Base-by-base conservation (phyloP, 2,329 filamentous ascomycete genomes). In the Scedosporium aurantiacum region DNA sequence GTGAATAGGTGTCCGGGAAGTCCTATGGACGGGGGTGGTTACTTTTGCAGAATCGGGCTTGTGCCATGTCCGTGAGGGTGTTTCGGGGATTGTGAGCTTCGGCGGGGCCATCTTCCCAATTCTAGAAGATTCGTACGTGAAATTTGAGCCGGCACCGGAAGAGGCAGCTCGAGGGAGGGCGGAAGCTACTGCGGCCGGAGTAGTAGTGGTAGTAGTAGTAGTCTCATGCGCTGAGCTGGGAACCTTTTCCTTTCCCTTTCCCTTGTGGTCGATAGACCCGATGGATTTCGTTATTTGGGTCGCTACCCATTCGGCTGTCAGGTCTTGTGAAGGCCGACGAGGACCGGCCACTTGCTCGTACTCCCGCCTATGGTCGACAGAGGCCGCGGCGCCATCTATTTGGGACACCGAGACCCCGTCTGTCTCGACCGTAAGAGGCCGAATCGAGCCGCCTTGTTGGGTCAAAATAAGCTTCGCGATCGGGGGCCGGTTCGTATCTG, bases 401-500 rank as follows among this genome's bases (percentile, higher is more conserved):
- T 18, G 45, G 25, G n/a, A 10, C 32, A 40, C n/a, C 8, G 27
- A 18, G 58, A 6, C 58, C 10, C 3, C 14, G n/a, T n/a, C 43
- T 21, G 40, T n/a, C 32, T 47, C 5, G 37, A 45, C 47, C 18
- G 21, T 18, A 37, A 37, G 32, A 41, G 1, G 45, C 28, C 16
- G 4, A 5, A 57, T 37, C 6, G 37, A 37, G 18, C 55, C 27
- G 12, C 25, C 55, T 40, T 37, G 28, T 16, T 37, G n/a, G 1
- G n/a, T 37, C 50, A 45, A 23, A 0, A 79, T 73, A 1, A 84
- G 65, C 59, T 78, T 81, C 0, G 77, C 79, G 8, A 74, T 74
- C 0, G 79, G 78, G 0, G 75, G 61, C 0, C 68, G 64, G 0
- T 73, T 73, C 0, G 87, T 86, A 70, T 91, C 86, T 0, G 90